phyloP scores from a whole-genome alignment of 2,329 filamentous ascomycete species.

The Colletotrichum sp. region DNA sequence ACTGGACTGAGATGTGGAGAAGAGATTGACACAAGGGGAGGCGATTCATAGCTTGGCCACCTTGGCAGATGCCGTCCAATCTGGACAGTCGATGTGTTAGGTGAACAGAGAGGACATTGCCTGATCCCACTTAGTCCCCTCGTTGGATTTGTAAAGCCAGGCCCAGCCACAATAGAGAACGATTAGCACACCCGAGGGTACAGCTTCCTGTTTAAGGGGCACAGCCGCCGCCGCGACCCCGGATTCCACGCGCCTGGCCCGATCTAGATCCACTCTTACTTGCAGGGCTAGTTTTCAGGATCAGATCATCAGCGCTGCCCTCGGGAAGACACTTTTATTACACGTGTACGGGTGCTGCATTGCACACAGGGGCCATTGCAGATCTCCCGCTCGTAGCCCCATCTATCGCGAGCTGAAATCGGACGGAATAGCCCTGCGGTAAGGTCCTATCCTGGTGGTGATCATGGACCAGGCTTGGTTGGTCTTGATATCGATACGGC shows the following conservation, averaged over 20 bases:
- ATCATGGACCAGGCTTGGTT: background rate
- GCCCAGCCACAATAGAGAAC: background rate
- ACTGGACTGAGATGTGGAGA: background rate
- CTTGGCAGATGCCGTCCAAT: background rate
- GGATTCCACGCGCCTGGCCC: background rate
- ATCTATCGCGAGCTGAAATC: background rate
- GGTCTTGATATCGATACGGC: background rate
- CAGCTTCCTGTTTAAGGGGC: background rate
- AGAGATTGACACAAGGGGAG: background rate
- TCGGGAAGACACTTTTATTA: background rate
- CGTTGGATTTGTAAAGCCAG: background rate
- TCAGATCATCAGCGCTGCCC: background rate
- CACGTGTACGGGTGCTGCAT: background rate
- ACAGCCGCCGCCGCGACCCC: background rate
- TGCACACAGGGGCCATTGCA: background rate
- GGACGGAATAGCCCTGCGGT: background rate
- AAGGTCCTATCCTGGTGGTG: background rate
- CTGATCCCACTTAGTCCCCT: background rate
- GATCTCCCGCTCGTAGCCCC: background rate
- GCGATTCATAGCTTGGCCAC: background rate
- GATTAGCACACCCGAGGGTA: background rate
- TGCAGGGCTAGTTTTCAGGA: background rate
- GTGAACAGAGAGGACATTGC: background rate
- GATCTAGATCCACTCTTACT: background rate
- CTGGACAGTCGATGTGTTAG: background rate